phyloP scores from a whole-genome alignment of 495 filamentous ascomycete species.

The Neurospora pannonica region DNA sequence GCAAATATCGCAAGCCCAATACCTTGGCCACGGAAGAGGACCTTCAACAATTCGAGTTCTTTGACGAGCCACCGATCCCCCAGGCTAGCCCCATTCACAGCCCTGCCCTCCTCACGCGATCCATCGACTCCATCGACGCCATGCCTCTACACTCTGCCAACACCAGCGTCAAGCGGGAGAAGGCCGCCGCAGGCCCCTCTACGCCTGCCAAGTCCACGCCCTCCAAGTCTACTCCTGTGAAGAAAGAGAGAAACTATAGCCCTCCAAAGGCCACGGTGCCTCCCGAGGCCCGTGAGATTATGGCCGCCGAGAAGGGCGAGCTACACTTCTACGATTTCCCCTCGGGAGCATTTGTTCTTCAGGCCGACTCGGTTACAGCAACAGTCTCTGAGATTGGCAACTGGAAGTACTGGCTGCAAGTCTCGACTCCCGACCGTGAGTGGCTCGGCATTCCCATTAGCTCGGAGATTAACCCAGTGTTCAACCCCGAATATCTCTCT shows the following conservation, averaged over 20 bases:
- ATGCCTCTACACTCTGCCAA: slow-evolving; percentile 33
- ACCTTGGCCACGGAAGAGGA: slow-evolving; percentile 76
- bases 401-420: slow-evolving; percentile 96
- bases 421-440: slow-evolving; percentile 63
- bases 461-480: slow-evolving; percentile 92
- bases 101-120: slow-evolving; percentile 40
- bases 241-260: slow-evolving; percentile 29
- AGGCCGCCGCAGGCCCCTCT: slow-evolving; percentile 11
- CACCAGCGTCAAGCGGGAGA: slow-evolving; percentile 22
- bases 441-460: slow-evolving; percentile 84
- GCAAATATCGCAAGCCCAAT: slow-evolving; percentile 73
- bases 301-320: slow-evolving; percentile 71
- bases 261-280: slow-evolving; percentile 39
- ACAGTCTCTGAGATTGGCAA: slow-evolving; percentile 77
- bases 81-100: slow-evolving; percentile 69
- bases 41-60: slow-evolving; percentile 70
- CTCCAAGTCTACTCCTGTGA: slow-evolving; percentile 6
- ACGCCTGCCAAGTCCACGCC: slow-evolving; percentile 8
- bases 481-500: slow-evolving; percentile 95
- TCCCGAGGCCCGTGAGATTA: slow-evolving; percentile 60
- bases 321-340: slow-evolving; percentile 89
- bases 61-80: slow-evolving; percentile 69
- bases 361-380: slow-evolving; percentile 65
- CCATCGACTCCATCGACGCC: slow-evolving; percentile 37
- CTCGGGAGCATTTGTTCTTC: slow-evolving; percentile 71